A percentile compares a stretch with the other conserved stretches of the same genome.
Evolutionary conservation across 164 flowering plant genomes (phyloP).

Genomic region (Protea cynaroides): DNA sequence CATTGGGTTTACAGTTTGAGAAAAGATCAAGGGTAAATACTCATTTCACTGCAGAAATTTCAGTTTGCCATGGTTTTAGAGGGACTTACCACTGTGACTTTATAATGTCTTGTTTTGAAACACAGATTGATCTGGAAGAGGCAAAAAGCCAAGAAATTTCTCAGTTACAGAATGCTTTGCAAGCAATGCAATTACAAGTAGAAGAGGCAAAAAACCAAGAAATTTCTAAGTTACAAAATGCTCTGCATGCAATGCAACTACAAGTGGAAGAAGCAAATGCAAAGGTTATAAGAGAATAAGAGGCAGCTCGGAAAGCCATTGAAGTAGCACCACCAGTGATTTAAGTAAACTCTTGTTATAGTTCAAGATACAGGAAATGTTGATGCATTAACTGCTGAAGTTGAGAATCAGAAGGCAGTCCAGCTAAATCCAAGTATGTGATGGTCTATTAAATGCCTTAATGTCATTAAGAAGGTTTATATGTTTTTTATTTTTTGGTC

Average conservation of each 20-base stretch:
- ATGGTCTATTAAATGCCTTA: background rate
- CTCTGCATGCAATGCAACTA: slow-evolving; percentile 66
- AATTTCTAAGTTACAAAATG: slow-evolving; percentile 70
- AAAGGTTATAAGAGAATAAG: slow-evolving; percentile 59
- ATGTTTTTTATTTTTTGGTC: too few relatives aligned
- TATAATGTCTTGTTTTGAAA: slow-evolving; percentile 5
- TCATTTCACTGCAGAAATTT: background rate
- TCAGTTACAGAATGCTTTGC: slow-evolving; percentile 79
- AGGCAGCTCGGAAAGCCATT: slow-evolving; percentile 90
- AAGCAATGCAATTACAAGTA: slow-evolving; percentile 64
- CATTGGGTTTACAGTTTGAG: slow-evolving; percentile 97
- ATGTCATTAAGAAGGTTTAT: background rate
- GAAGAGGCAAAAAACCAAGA: slow-evolving; percentile 93
- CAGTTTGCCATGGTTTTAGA: slow-evolving; percentile 4
- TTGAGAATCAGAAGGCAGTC: slow-evolving; percentile 78
- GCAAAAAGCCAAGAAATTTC: slow-evolving; percentile 78
- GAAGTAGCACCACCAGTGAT: slow-evolving; percentile 97
- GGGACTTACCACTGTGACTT: background rate
- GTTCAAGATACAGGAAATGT: slow-evolving; percentile 87
- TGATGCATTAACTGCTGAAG: slow-evolving; percentile 67
- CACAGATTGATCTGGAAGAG: slow-evolving; percentile 90
- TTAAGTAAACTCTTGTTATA: slow-evolving; percentile 90
- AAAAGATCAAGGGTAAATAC: slow-evolving; percentile 68
- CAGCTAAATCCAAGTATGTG: background rate
- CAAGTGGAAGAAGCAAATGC: slow-evolving; percentile 84